Evolutionary conservation across 2,329 filamentous ascomycete species (phyloP).

Genomic region (Graphium sp.): DNA sequence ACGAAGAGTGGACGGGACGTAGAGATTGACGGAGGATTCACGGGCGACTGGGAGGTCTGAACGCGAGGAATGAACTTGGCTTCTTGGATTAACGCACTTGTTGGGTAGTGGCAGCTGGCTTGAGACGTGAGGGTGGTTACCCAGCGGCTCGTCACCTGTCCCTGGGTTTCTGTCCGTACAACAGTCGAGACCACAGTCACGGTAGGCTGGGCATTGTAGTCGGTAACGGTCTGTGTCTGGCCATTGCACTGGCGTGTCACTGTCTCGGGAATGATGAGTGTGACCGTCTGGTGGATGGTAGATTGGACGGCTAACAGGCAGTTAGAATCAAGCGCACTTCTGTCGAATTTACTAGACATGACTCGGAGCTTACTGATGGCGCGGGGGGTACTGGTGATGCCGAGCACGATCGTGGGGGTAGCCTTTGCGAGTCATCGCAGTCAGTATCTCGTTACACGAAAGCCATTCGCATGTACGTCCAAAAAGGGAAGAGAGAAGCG

Average conservation of each 20-base stretch:
- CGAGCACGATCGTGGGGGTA: slow-evolving; percentile 18
- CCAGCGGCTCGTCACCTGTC: slow-evolving; percentile 13
- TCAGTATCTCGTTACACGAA: no score
- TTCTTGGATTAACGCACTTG: slow-evolving; percentile 7
- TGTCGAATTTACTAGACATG: background rate
- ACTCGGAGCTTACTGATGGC: slow-evolving; percentile 13
- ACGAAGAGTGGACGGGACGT: no score
- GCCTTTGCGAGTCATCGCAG: no score
- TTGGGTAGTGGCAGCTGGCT: slow-evolving; percentile 16
- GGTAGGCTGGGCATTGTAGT: slow-evolving; percentile 14
- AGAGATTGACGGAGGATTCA: no score
- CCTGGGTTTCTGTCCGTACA: slow-evolving; percentile 15
- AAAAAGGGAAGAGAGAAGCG: no score
- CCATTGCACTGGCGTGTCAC: slow-evolving; percentile 15
- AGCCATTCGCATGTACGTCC: no score
- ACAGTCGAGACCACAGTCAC: slow-evolving; percentile 13
- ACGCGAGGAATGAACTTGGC: no score
- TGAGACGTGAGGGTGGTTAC: slow-evolving; percentile 15
- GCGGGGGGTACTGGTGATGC: slow-evolving; percentile 18
- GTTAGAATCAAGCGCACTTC: background rate
- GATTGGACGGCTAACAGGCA: slow-evolving; percentile 9
- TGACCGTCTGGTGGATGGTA: slow-evolving; percentile 14
- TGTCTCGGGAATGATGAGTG: slow-evolving; percentile 14
- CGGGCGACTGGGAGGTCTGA: slow-evolving; percentile 3
- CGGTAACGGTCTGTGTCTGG: slow-evolving; percentile 16